These are phyloP conservation scores for Suaeda aralocaspica DNA, from an alignment of 148 eudicot genomes.

Conservation along the genomic window DNA sequence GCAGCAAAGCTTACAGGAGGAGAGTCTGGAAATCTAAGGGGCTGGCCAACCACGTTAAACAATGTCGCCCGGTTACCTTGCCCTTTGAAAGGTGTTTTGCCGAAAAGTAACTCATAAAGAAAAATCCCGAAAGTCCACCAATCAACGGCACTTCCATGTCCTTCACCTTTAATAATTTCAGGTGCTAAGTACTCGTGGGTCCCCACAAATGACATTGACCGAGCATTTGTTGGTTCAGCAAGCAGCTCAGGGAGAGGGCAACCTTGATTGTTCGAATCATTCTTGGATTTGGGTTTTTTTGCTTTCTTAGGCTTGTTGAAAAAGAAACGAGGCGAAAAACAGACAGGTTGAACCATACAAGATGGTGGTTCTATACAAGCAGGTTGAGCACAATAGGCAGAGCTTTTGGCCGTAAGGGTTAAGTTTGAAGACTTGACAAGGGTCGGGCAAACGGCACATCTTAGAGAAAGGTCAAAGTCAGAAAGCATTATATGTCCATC, in stretches of 20 bases:
- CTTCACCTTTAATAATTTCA: slow-evolving; percentile 87
- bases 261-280: slow-evolving; percentile 39
- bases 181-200: slow-evolving; percentile 95
- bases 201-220: slow-evolving; percentile 97
- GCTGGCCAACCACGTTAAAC: slow-evolving; percentile 90
- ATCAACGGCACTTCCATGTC: slow-evolving; percentile 95
- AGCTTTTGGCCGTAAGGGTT: slow-evolving; percentile 48
- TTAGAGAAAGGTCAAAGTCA: slow-evolving; percentile 88
- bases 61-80: slow-evolving; percentile 72
- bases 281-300: slow-evolving; percentile 45
- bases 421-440: slow-evolving; percentile 59
- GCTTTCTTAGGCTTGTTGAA: slow-evolving; percentile 47
- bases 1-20: slow-evolving; percentile 90
- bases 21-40: slow-evolving; percentile 67
- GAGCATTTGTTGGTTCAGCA: slow-evolving; percentile 84
- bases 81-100: slow-evolving; percentile 83
- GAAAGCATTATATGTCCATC: slow-evolving; percentile 99
- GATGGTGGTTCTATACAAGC: slow-evolving; percentile 68
- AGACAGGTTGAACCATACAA: slow-evolving; percentile 73
- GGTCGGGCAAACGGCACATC: slow-evolving; percentile 79
- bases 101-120: slow-evolving; percentile 76
- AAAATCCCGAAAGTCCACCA: slow-evolving; percentile 98
- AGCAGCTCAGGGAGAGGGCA: slow-evolving; percentile 75
- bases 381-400: slow-evolving; percentile 47
- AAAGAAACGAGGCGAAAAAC: slow-evolving; percentile 72